Conservation (phyloP, 352 stramenopile genomes). For the Elongisporangium anandrum region DNA sequence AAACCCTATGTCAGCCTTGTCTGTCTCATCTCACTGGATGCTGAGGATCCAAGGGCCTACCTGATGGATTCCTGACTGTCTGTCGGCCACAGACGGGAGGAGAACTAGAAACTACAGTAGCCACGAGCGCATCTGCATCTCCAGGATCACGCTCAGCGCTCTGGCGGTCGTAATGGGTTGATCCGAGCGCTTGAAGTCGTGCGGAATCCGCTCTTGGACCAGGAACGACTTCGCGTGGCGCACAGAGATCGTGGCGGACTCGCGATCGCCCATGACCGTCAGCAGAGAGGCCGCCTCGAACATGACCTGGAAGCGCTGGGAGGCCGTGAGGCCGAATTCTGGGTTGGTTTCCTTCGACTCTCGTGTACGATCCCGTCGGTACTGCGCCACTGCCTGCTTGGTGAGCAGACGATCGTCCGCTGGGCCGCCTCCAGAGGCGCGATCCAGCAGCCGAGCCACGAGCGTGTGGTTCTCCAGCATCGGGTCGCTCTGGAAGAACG, state of each 20-base stretch:
- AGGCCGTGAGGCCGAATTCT: slow-evolving; percentile 31
- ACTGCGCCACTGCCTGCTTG: slow-evolving; percentile 30
- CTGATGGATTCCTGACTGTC: no score
- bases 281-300: slow-evolving; percentile 44
- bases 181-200: slow-evolving; percentile 30
- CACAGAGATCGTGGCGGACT: slow-evolving; percentile 33
- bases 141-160: slow-evolving; percentile 25
- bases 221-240: slow-evolving; percentile 43
- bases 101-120: no score
- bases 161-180: slow-evolving; percentile 28
- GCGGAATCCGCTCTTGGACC: slow-evolving; percentile 40
- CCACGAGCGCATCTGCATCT: slow-evolving; percentile 26
- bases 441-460: slow-evolving; percentile 28
- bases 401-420: slow-evolving; percentile 28
- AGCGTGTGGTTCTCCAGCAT: slow-evolving; percentile 43
- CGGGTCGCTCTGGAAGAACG: slow-evolving; percentile 36
- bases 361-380: slow-evolving; percentile 32
- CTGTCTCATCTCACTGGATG: no score
- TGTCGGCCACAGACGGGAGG: no score
- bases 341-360: slow-evolving; percentile 34
- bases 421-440: slow-evolving; percentile 12
- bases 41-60: no score
- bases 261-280: slow-evolving; percentile 38
- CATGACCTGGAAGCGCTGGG: slow-evolving; percentile 35
- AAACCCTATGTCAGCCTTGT: no score